Conservation (phyloP, 2,329 filamentous ascomycete species). For the Paraphoma sp. region DNA sequence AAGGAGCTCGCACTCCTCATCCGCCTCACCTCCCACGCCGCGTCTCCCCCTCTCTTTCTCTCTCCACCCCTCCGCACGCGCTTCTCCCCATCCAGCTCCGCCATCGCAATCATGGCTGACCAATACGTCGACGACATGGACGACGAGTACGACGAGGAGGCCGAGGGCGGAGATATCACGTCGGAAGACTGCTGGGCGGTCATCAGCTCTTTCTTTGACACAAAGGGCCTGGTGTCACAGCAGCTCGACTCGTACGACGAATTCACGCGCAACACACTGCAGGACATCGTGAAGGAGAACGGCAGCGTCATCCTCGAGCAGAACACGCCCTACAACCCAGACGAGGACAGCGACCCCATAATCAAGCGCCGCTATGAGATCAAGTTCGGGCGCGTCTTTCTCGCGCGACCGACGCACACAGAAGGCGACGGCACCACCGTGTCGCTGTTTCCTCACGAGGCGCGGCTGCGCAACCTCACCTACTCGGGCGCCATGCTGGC, state of each 20-base stretch:
- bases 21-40: slow-evolving; percentile 12
- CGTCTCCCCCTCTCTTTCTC: slow-evolving; percentile 1
- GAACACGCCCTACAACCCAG: slow-evolving; percentile 77
- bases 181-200: slow-evolving; percentile 99
- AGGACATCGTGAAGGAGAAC: slow-evolving; percentile 92
- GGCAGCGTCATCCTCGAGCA: slow-evolving; percentile 92
- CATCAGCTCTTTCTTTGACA: slow-evolving; percentile 95
- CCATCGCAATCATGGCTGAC: slow-evolving; percentile 56
- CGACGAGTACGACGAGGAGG: slow-evolving; percentile 65
- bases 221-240: slow-evolving; percentile 94
- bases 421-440: slow-evolving; percentile 90
- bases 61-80: slow-evolving; percentile 10
- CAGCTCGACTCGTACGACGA: slow-evolving; percentile 99
- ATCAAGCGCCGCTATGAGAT: slow-evolving; percentile 92
- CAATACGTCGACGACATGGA: slow-evolving; percentile 69
- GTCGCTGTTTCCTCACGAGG: slow-evolving; percentile 90
- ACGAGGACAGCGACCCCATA: slow-evolving; percentile 73
- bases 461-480: slow-evolving; percentile 91
- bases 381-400: slow-evolving; percentile 87
- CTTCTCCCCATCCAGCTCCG: slow-evolving; percentile 1
- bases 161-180: slow-evolving; percentile 74
- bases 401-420: slow-evolving; percentile 88
- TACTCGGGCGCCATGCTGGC: slow-evolving; percentile 93
- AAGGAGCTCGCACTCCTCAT: slow-evolving; percentile 24
- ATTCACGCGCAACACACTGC: slow-evolving; percentile 92